A percentile compares a stretch with the other conserved stretches of the same genome.
Evolutionary conservation across 495 filamentous ascomycete species (phyloP).

Genomic region (Copromyces sp.): DNA sequence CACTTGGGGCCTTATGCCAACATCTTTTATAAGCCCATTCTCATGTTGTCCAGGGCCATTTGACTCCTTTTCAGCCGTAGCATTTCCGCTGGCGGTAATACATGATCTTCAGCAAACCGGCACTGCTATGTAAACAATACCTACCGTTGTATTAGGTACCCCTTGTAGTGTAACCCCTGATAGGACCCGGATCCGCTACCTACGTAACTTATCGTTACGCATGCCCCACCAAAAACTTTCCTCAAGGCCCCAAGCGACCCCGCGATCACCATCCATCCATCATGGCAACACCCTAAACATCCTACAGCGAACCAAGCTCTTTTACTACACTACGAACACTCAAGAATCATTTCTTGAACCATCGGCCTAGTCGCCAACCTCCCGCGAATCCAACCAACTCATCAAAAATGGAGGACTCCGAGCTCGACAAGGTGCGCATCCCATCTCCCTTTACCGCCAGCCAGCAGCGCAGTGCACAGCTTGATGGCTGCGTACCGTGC

Average conservation of each 20-base stretch:
- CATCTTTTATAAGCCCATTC: too few species aligned
- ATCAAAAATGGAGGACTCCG: slow-evolving; percentile 66
- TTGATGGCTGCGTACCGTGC: background rate
- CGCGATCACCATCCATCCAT: slow-evolving; percentile 9
- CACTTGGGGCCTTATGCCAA: too few species aligned
- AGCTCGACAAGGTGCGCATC: slow-evolving; percentile 61
- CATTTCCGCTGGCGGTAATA: too few species aligned
- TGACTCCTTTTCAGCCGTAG: too few species aligned
- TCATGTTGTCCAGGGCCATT: too few species aligned
- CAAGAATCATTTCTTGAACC: background rate
- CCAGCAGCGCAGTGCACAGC: background rate
- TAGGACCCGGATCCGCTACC: background rate
- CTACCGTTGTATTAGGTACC: background rate
- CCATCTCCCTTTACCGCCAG: too few species aligned
- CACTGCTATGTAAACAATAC: background rate
- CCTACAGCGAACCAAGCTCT: background rate
- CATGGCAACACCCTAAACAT: background rate
- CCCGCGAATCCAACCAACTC: background rate
- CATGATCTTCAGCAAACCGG: too few species aligned
- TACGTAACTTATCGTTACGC: background rate
- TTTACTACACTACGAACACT: too few species aligned
- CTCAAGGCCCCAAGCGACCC: slow-evolving; percentile 6
- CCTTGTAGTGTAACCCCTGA: background rate
- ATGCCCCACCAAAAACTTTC: slow-evolving; percentile 8
- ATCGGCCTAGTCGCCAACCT: background rate